phyloP scores from a whole-genome alignment of 768 basidiomycete genomes.

The Rubroboletus pulcherrimus region DNA sequence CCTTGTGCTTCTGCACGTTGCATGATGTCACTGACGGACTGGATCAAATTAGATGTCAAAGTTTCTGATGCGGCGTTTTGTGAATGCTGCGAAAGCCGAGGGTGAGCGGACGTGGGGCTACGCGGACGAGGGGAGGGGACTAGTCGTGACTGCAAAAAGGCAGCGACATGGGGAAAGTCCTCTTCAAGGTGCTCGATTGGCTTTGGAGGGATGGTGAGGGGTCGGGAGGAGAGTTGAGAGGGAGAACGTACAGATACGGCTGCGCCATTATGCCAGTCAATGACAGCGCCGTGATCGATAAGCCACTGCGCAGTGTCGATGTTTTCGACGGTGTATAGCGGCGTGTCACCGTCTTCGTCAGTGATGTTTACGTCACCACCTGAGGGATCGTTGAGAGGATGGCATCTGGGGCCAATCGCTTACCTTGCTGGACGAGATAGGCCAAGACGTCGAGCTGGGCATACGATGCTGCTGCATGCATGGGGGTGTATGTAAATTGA shows the following conservation, averaged over 20 bases:
- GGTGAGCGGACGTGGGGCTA: constrained; percentile 6
- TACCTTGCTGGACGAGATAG: constrained; percentile 75
- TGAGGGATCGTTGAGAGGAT: constrained; percentile 20
- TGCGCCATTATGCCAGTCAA: constrained; percentile 61
- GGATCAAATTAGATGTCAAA: constrained; percentile 65
- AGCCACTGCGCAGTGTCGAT: constrained; percentile 74
- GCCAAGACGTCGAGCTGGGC: constrained; percentile 71
- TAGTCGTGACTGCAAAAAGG: constrained; percentile 47
- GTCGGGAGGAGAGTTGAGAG: constrained; percentile 7
- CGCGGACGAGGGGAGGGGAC: constrained; percentile 13
- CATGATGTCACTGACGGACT: constrained; percentile 65
- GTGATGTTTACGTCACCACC: constrained; percentile 86
- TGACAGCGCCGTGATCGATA: constrained; percentile 69
- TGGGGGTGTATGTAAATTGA: constrained; percentile 74
- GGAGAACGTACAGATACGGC: constrained; percentile 64
- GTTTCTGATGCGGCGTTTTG: constrained; percentile 68
- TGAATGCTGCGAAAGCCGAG: constrained; percentile 56
- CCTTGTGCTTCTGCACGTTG: constrained; percentile 53
- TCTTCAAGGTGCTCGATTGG: constrained; percentile 66
- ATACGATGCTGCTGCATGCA: constrained; percentile 95
- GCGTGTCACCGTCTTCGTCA: constrained; percentile 88
- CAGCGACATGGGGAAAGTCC: constrained; percentile 67
- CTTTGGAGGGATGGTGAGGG: constrained; percentile 25
- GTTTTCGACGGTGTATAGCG: constrained; percentile 85
- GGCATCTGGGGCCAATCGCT: constrained; percentile 2